Evolutionary conservation across 495 filamentous ascomycete species (phyloP), one percentile per base, ranked within the genome.

Genomic region (Monascus purpureus): DNA sequence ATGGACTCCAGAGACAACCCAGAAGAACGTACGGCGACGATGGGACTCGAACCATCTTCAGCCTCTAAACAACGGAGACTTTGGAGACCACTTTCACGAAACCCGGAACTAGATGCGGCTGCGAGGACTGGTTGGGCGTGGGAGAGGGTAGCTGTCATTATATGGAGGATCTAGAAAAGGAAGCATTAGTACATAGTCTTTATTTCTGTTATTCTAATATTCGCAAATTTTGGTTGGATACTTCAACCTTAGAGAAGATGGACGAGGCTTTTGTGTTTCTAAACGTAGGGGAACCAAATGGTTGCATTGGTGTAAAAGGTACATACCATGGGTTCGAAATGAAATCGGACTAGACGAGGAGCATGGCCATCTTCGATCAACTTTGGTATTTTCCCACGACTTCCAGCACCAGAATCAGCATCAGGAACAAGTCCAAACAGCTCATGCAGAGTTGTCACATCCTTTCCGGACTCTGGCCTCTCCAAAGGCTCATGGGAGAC

Each of bases 261-360:
- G 26, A n/a, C n/a, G n/a, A n/a, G n/a, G n/a, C n/a, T n/a, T n/a
- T n/a, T n/a, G n/a, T n/a, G n/a, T n/a, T n/a, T n/a, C n/a, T n/a
- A n/a, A n/a, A n/a, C n/a, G n/a, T n/a, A n/a, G n/a, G n/a, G n/a
- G n/a, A n/a, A n/a, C n/a, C n/a, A n/a, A n/a, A n/a, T n/a, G n/a
- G n/a, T n/a, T n/a, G n/a, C n/a, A n/a, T 19, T 24, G 38, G 19
- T 38, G 13, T 28, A 40, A 43, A 28, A 25, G 12, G 32, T 28
- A 49, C 72, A 39, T 67, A 90, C 87, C 84, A 96, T 82, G 19
- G 88, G 82, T 49, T 94, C 87, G 46, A 88, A 94, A 52, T 90
- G 87, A 61, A 94, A 81, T 49, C 84, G 83, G 25, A 93, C 72
- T 43, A 84, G 65, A 39, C 80, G 69, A 32, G 50, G 51, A 26